phyloP scores from a whole-genome alignment of 345 rosid genomes.

The Salix arbutifolia region DNA sequence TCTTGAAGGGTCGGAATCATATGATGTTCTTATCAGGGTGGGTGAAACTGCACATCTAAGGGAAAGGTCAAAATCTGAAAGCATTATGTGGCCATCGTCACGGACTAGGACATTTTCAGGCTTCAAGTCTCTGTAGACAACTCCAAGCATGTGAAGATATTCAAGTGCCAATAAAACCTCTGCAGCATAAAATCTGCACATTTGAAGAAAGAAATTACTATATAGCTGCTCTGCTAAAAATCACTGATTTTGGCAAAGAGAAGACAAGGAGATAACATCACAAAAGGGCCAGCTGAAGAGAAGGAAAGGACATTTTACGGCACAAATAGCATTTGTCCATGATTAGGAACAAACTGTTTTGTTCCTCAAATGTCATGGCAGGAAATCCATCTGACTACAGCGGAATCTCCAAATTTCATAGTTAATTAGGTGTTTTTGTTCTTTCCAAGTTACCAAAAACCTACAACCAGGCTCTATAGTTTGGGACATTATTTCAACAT shows the following conservation, averaged over 20 bases:
- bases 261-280: not conserved
- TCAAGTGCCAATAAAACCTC: conserved; percentile 93
- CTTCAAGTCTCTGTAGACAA: conserved; percentile 92
- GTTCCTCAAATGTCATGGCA: not conserved
- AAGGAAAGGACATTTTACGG: not conserved
- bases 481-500: not conserved
- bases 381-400: not conserved
- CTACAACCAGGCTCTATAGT: not conserved
- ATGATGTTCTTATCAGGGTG: conserved; percentile 59
- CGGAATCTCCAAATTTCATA: not conserved
- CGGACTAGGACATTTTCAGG: conserved; percentile 98
- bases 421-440: not conserved
- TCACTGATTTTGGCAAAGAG: not conserved
- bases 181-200: conserved; percentile 87
- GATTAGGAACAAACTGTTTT: not conserved
- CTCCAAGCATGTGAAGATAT: conserved; percentile 99
- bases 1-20: conserved; percentile 67
- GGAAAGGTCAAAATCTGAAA: conserved; percentile 95
- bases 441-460: not conserved
- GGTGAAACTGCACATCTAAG: conserved; percentile 88
- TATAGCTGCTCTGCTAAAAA: not conserved
- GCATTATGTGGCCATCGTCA: conserved; percentile 99
- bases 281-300: not conserved
- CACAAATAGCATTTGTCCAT: not conserved
- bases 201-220: conserved; percentile 4